A percentile compares a stretch with the other conserved stretches of the same genome.
phyloP scores from a whole-genome alignment of 176 grass and related monocot species.

The Olyra latifolia region DNA sequence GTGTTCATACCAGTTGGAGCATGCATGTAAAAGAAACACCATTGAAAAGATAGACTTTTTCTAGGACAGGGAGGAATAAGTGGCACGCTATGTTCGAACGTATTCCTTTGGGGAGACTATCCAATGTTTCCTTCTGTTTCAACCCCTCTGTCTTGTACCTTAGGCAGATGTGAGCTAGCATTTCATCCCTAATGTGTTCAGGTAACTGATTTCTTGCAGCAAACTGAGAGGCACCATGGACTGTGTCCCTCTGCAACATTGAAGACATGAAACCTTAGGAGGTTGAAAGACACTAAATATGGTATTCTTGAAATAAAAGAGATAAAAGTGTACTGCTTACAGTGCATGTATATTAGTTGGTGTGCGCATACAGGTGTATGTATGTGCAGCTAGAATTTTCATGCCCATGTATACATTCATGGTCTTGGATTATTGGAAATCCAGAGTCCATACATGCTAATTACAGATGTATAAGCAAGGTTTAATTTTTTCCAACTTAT shows the following conservation, averaged over 20 bases:
- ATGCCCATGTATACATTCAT: background rate
- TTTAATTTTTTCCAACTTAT: constrained; percentile 1
- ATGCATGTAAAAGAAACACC: constrained; percentile 71
- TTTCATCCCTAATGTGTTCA: constrained; percentile 60
- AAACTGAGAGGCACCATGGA: constrained; percentile 68
- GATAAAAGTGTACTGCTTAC: background rate
- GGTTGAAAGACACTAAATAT: background rate
- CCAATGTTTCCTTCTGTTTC: constrained; percentile 80
- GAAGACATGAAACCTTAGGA: constrained; percentile 12
- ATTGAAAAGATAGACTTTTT: constrained; percentile 67
- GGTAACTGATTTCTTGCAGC: constrained; percentile 78
- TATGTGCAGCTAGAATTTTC: background rate
- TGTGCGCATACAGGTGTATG: background rate
- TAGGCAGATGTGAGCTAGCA: constrained; percentile 81
- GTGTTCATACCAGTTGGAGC: constrained; percentile 68
- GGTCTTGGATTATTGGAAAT: background rate
- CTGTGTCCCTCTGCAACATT: constrained; percentile 66
- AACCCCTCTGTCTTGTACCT: constrained; percentile 74
- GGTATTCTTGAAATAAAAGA: background rate
- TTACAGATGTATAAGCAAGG: background rate
- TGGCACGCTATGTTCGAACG: constrained; percentile 68
- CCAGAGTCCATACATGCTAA: background rate
- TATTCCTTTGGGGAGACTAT: constrained; percentile 70
- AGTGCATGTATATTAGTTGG: background rate
- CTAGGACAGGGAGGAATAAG: constrained; percentile 68